These are phyloP conservation scores for Suillus paluster DNA, from an alignment of 768 basidiomycete genomes.

Conservation along the genomic window DNA sequence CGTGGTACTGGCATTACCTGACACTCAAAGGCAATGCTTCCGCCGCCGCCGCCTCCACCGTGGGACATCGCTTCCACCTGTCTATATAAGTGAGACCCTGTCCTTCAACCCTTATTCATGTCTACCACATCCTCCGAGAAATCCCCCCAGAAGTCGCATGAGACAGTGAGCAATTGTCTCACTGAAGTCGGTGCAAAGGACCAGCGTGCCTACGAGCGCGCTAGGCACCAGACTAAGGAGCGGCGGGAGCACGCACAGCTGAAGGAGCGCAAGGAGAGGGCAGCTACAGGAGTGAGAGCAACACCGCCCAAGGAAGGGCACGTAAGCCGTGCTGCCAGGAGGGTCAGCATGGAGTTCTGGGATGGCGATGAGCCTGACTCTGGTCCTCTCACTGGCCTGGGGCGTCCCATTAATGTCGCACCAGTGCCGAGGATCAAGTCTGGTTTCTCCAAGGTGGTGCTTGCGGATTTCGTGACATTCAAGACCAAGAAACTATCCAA, in stretches of 20 bases:
- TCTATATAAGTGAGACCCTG: conserved; percentile 35
- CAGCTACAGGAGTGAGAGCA: conserved; percentile 13
- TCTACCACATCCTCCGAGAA: conserved; percentile 31
- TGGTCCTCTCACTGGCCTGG: neutral
- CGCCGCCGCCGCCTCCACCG: conserved; percentile 18
- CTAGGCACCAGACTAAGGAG: conserved; percentile 37
- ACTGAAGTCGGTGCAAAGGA: conserved; percentile 29
- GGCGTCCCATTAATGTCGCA: neutral
- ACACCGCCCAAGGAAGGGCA: conserved; percentile 24
- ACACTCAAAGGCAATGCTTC: neutral
- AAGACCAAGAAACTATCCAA: neutral
- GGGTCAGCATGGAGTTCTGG: conserved; percentile 33
- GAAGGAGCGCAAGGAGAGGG: conserved; percentile 37
- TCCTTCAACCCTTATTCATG: conserved; percentile 24
- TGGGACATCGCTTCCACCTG: conserved; percentile 7
- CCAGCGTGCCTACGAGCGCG: conserved; percentile 37
- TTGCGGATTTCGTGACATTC: conserved; percentile 31
- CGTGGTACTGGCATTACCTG: neutral
- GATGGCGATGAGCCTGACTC: conserved; percentile 26
- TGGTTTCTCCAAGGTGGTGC: conserved; percentile 24
- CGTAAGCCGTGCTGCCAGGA: conserved; percentile 25
- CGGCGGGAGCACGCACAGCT: conserved; percentile 34
- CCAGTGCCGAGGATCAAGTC: conserved; percentile 9
- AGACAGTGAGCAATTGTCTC: conserved; percentile 19
- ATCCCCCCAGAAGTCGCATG: conserved; percentile 24